Percentiles rank a stretch among this genome's conserved stretches.
Evolutionary conservation across 768 basidiomycete species (phyloP).

Genomic region (Boletus barrowsii): DNA sequence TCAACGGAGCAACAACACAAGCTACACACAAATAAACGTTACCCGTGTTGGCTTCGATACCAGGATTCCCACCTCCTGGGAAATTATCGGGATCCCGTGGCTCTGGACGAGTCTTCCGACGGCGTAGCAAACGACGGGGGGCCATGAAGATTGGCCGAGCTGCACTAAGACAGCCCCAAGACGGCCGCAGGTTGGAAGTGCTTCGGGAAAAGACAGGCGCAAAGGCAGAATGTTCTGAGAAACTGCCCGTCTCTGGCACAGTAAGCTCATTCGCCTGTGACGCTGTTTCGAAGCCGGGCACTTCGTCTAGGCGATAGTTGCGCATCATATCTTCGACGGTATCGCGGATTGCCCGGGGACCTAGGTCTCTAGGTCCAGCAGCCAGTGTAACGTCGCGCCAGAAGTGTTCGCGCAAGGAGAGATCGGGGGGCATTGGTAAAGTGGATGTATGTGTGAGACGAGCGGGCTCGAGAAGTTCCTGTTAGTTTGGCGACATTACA

Average conservation of each 20-base stretch:
- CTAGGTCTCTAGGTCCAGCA: slow-evolving; percentile 3
- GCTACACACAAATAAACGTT: not conserved
- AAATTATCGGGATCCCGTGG: slow-evolving; percentile 11
- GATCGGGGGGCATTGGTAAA: slow-evolving; percentile 11
- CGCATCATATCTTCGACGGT: slow-evolving; percentile 23
- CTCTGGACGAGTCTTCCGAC: slow-evolving; percentile 6
- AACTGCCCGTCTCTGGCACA: slow-evolving; percentile 9
- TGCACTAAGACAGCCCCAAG: not conserved
- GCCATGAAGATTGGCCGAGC: slow-evolving; percentile 15
- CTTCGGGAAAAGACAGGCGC: slow-evolving; percentile 18
- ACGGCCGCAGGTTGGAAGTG: not conserved
- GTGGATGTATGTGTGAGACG: slow-evolving; percentile 4
- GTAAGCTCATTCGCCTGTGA: not conserved
- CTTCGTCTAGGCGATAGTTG: slow-evolving; percentile 20
- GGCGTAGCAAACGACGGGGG: slow-evolving; percentile 4
- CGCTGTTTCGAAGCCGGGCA: slow-evolving; percentile 12
- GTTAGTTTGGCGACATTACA: not conserved
- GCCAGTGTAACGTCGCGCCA: slow-evolving; percentile 23
- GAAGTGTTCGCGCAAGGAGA: slow-evolving; percentile 20
- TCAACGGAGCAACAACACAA: slow-evolving; percentile 1
- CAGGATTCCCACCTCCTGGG: slow-evolving; percentile 21
- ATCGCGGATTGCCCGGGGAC: slow-evolving; percentile 15
- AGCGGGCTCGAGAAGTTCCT: not conserved
- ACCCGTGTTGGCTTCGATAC: slow-evolving; percentile 19
- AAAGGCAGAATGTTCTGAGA: slow-evolving; percentile 18